phyloP scores from a whole-genome alignment of 1,284 basidiomycete genomes.

The Rhodotorula sp. region DNA sequence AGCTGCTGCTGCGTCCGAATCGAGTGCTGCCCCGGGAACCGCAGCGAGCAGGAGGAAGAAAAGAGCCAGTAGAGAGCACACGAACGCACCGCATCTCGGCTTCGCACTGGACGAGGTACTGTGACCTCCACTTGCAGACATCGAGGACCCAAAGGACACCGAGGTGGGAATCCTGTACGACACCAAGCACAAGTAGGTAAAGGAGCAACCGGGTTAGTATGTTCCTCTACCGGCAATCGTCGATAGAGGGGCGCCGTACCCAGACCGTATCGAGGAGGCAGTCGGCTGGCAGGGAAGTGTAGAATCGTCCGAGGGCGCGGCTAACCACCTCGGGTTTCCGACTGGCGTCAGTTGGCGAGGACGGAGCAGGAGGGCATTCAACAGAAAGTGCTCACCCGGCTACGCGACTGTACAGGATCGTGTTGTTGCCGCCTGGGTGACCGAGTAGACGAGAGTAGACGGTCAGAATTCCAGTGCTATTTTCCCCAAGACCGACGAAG shows the following conservation, averaged over 20 bases:
- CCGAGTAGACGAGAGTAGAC: neutral
- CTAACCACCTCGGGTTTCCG: constrained; percentile 7
- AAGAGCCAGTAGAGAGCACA: too few relatives aligned
- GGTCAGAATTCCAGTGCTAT: too few relatives aligned
- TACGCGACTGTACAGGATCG: constrained; percentile 31
- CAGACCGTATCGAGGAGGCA: constrained; percentile 39
- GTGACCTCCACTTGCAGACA: constrained; percentile 28
- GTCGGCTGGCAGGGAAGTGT: constrained; percentile 32
- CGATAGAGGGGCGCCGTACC: constrained; percentile 4
- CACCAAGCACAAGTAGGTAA: too few relatives aligned
- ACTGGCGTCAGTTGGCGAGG: too few relatives aligned
- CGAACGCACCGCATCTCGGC: constrained; percentile 21
- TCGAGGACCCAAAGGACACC: constrained; percentile 37
- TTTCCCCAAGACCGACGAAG: neutral
- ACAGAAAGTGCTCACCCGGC: constrained; percentile 18
- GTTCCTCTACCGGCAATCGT: too few relatives aligned
- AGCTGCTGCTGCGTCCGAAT: neutral
- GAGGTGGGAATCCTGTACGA: constrained; percentile 10
- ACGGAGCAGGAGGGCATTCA: neutral
- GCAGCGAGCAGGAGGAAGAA: neutral
- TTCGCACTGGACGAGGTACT: constrained; percentile 26
- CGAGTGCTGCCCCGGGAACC: too few relatives aligned
- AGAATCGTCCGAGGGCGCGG: constrained; percentile 28
- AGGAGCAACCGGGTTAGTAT: neutral
- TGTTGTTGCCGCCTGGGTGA: constrained; percentile 18